Base-by-base conservation (phyloP, 805 yeast genomes). In the Teunomyces stri region DNA sequence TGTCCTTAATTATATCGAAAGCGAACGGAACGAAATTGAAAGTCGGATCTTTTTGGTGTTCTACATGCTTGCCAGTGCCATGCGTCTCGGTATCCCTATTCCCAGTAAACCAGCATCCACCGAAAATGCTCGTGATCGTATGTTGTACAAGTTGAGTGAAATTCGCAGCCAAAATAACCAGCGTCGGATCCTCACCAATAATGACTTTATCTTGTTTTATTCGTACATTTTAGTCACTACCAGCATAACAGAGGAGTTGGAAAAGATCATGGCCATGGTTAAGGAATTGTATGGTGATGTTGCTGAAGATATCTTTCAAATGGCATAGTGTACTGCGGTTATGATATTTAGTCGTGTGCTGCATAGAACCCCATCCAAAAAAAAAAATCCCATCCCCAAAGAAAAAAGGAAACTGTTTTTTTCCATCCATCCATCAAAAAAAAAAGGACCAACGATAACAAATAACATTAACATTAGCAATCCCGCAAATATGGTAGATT, bases 31-130 rank as follows among this genome's bases (percentile, higher is more conserved):
- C 10, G 95, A 89, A 58, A 68, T 89, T 15, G 87, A 85, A 57
- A 83, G 84, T 51, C 65, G 92, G 15, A 78, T 88, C 2, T 88
- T 88, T 53, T 67, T 88, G 49, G 81, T 85, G 5, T 88, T 88
- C 60, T 89, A 89, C 67, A 83, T 84, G 85, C 67, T 85, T 12
- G 82, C 95, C 2, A 82, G 92, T 9, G 86, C 95, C 0, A 72
- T 88, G 69, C 77, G 81, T 37, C 68, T 88, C 7, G 89, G 90
- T 2, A 80, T 87, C 47, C 96, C 96, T 2, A 60, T 88, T 20
- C 95, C 96, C 0, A 79, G 77, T 20, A 83, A 82, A 54, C 84
- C 91, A 1, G 92, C 94, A 0, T 82, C 88, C 0, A 84, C 89
- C 0, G 87, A 80, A 37, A 87, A 84, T 59, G 84, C 94, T 0